Base-by-base conservation (phyloP, 352 stramenopile species). In the Globisporangium nunn region DNA sequence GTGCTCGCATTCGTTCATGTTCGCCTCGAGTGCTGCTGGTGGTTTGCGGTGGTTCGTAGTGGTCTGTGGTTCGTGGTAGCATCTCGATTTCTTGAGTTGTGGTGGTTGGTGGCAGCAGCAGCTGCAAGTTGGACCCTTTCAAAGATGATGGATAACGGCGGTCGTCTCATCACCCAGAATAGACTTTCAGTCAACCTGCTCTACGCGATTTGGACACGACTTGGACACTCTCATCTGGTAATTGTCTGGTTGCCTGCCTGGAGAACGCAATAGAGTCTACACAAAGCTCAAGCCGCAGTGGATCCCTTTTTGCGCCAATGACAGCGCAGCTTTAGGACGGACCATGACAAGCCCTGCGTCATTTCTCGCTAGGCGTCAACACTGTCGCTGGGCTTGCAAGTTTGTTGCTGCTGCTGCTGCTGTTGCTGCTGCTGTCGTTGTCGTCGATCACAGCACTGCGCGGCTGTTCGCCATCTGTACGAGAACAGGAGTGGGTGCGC, bases 331-430 rank as follows among this genome's bases (percentile, higher is more conserved):
- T 6, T 18, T 29, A 49, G 44, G 44, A 49, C 7, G 44, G 43
- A 48, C 43, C 43, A 48, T 48, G 43, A 48, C 43, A 15, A 23
- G 18, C n/a, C 44, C n/a, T 49, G 44, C 44, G 44, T 49, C 37
- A 43, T 10, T 12, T 6, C 6, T 2, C 17, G 3, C 11, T 14
- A 11, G 35, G 35, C 35, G 35, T 40, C 35, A 40, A 40, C 35
- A 14, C 10, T 0, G 2, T 14, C 10, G 6, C 0, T 37, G 33
- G 33, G 10, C 10, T 37, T 37, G 33, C 2, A 5, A 11, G 33
- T 37, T 37, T 37, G 33, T 5, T 7, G 1, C 10, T 37, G 33
- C 6, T 37, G 33, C 33, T 37, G 10, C 1, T 40, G 35, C 35
- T 3, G 6, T 7, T 40, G 35, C 35, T 37, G 2, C 33, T 37